These are phyloP conservation scores for Pelagomonas calceolata DNA, from an alignment of 108 stramenopile species.

Conservation along the genomic window DNA sequence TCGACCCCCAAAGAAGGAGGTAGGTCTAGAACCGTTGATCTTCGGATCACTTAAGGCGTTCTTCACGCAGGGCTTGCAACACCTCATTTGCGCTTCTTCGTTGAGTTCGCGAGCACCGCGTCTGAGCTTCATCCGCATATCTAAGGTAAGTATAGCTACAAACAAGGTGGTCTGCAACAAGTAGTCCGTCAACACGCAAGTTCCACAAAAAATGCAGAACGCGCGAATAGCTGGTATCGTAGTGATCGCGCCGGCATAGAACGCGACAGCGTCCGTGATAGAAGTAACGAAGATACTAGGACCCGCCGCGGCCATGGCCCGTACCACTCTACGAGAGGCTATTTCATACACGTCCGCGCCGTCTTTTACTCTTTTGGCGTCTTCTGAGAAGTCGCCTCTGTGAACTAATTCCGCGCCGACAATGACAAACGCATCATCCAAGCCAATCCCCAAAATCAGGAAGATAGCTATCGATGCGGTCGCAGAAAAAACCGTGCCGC, in stretches of 20 bases:
- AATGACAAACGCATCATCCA: slow-evolving; percentile 11
- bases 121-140: slow-evolving; percentile 2
- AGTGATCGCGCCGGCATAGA: slow-evolving; percentile 54
- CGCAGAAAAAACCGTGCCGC: slow-evolving; percentile 4
- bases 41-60: too few relatives aligned
- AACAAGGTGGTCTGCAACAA: slow-evolving; percentile 55
- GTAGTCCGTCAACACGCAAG: slow-evolving; percentile 59
- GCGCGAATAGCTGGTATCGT: slow-evolving; percentile 55
- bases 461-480: background rate
- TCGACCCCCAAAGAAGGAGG: too few relatives aligned
- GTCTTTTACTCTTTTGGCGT: too few relatives aligned
- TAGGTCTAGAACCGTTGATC: too few relatives aligned
- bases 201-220: slow-evolving; percentile 63
- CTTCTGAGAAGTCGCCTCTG: too few relatives aligned
- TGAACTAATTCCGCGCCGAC: too few relatives aligned
- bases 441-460: slow-evolving; percentile 9
- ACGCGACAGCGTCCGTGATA: slow-evolving; percentile 61
- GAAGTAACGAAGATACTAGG: slow-evolving; percentile 59
- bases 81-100: too few relatives aligned
- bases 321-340: background rate
- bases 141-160: slow-evolving; percentile 25
- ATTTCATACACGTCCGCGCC: background rate
- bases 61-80: too few relatives aligned
- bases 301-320: slow-evolving; percentile 43
- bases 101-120: too few relatives aligned